A percentile compares a stretch with the other conserved stretches of the same genome.
phyloP scores from a whole-genome alignment of 2,329 filamentous ascomycete species.

The Talaromyces sp. region DNA sequence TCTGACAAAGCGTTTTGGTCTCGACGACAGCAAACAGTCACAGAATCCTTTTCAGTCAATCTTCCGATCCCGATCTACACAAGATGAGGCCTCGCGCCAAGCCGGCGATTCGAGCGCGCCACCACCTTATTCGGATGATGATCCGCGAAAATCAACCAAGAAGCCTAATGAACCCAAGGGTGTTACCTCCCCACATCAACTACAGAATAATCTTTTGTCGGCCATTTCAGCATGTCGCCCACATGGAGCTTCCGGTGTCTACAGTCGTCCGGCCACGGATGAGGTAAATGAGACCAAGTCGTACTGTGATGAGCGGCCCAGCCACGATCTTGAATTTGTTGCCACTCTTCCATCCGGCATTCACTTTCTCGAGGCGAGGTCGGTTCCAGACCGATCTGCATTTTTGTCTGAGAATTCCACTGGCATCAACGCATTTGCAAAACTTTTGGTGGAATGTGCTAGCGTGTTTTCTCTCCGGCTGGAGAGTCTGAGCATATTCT shows the following conservation, averaged over 20 bases:
- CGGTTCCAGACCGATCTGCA: conserved; percentile 44
- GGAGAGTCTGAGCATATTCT: conserved; percentile 76
- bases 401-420: conserved; percentile 60
- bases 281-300: conserved; percentile 75
- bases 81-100: conserved; percentile 14
- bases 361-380: conserved; percentile 65
- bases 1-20: conserved; percentile 62
- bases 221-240: conserved; percentile 75
- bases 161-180: conserved; percentile 27
- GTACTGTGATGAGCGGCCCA: conserved; percentile 76
- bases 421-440: conserved; percentile 64
- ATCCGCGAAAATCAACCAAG: conserved; percentile 20
- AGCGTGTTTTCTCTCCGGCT: conserved; percentile 67
- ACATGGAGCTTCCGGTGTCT: conserved; percentile 69
- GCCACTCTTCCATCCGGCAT: conserved; percentile 67
- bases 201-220: conserved; percentile 56
- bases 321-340: conserved; percentile 66
- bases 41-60: conserved; percentile 23
- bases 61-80: conserved; percentile 22
- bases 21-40: conserved; percentile 44
- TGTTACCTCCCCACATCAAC: conserved; percentile 34
- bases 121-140: conserved; percentile 36
- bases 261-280: conserved; percentile 65
- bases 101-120: conserved; percentile 23
- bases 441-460: conserved; percentile 63